Evolutionary conservation across 1,284 basidiomycete species (phyloP).

Genomic region (Papiliotrema flavescens): DNA sequence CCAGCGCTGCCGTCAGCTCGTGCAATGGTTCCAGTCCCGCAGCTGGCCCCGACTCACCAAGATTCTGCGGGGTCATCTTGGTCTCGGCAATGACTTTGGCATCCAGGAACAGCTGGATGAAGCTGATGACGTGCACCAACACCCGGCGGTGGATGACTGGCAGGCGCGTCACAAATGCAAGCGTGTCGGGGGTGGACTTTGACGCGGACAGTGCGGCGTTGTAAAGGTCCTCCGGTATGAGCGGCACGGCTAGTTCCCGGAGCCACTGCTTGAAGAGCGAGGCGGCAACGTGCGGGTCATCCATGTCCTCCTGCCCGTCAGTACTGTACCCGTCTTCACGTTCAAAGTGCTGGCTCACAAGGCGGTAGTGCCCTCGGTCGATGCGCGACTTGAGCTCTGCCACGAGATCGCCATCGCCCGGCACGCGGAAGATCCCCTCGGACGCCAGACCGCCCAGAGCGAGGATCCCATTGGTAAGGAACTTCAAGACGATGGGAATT

Average conservation of each 20-base stretch:
- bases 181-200: slow-evolving; percentile 62
- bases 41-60: slow-evolving; percentile 27
- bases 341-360: slow-evolving; percentile 55
- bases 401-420: slow-evolving; percentile 80
- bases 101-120: slow-evolving; percentile 79
- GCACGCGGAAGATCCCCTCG: slow-evolving; percentile 86
- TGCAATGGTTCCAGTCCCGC: slow-evolving; percentile 31
- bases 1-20: slow-evolving; percentile 63
- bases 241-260: slow-evolving; percentile 79
- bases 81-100: slow-evolving; percentile 66
- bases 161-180: slow-evolving; percentile 68
- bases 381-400: slow-evolving; percentile 80
- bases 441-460: slow-evolving; percentile 75
- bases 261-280: slow-evolving; percentile 88
- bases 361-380: slow-evolving; percentile 82
- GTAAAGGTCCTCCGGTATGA: slow-evolving; percentile 68
- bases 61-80: slow-evolving; percentile 67
- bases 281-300: slow-evolving; percentile 82
- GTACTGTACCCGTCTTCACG: not conserved
- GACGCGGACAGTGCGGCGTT: slow-evolving; percentile 63
- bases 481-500: slow-evolving; percentile 85
- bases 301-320: slow-evolving; percentile 54
- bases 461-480: slow-evolving; percentile 84
- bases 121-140: slow-evolving; percentile 79
- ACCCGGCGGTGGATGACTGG: slow-evolving; percentile 80